Evolutionary conservation across 1,139 yeast genomes (phyloP), one percentile per base, ranked within the genome.

Genomic region (Debaryomyces coudertii): DNA sequence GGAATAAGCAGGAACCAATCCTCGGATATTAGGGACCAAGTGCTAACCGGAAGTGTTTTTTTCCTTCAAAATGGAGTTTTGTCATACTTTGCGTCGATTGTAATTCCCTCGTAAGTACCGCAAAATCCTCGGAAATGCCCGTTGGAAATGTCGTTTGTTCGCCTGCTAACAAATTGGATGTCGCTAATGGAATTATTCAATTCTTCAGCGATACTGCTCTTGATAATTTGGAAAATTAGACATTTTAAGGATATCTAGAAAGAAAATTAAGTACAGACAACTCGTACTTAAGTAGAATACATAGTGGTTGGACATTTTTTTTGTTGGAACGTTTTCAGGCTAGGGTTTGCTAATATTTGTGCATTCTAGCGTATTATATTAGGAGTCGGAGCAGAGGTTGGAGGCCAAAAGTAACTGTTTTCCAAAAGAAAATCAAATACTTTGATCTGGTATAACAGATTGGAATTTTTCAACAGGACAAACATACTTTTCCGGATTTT

Each of bases 401-500:
- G 24, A 31, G 18, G 7, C 18, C 23, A 31, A 4, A 31, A 31
- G 11, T n/a, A 20, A 20, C 22, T 4, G 22, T 20, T 20, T 20
- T 20, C 22, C 4, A 20, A 4, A 20, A 5, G 4, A 20, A 20
- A 5, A 20, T 20, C 22, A 14, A 14, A 29, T 7, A 31, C 9
- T 16, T 16, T 15, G 33, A 29, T 29, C 9, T 15, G 8, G 33
- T 3, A 29, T 14, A 29, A 8, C 15, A 29, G 4, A 18, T n/a
- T 11, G 35, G 11, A 9, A 16, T 11, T 2, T 18, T 9, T 31
- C 8, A 16, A 6, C 16, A 11, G 35, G 18, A 29, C 7, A 5
- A 11, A 29, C 15, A 7, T 31, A 16, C 14, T 7, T 16, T 53
- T 53, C 39, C 44, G 45, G 29, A 37, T 42, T 39, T 47, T 42